phyloP scores from a whole-genome alignment of 2,329 filamentous ascomycete genomes.

The Aureobasidium sp. region DNA sequence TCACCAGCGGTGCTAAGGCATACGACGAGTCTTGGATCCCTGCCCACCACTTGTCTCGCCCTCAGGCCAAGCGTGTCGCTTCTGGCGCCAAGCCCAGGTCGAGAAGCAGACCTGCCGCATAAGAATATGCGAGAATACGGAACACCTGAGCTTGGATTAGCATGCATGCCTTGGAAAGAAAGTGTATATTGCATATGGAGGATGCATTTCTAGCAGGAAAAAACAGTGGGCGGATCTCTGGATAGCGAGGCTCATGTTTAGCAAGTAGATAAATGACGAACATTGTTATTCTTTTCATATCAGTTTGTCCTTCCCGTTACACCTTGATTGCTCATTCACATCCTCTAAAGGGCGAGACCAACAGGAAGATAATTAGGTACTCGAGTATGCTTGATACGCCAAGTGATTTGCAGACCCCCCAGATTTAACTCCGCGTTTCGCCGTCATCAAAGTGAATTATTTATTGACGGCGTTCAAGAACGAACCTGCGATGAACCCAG shows the following conservation, averaged over 20 bases:
- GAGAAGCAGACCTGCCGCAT: conserved; percentile 11
- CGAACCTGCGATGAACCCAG: background rate
- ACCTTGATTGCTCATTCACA: background rate
- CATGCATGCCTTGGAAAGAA: background rate
- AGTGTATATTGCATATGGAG: background rate
- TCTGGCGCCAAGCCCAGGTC: conserved; percentile 36
- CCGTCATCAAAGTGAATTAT: conserved; percentile 7
- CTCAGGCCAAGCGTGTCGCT: conserved; percentile 57
- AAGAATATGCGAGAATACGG: background rate
- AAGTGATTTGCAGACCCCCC: conserved; percentile 1
- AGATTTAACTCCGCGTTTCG: background rate
- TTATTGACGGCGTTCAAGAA: background rate
- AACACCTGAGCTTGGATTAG: background rate
- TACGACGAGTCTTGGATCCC: conserved; percentile 96
- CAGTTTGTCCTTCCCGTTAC: too few species aligned
- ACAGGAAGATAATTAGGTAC: background rate
- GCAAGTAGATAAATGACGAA: background rate
- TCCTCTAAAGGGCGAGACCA: background rate
- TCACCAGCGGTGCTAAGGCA: conserved; percentile 60
- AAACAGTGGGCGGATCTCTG: background rate
- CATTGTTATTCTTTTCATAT: background rate
- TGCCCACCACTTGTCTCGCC: conserved; percentile 77
- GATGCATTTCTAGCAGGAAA: background rate
- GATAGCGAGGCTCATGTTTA: background rate
- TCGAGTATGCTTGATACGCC: background rate